Conservation (phyloP, 1,284 basidiomycete species). For the Irpex rosettiformis region DNA sequence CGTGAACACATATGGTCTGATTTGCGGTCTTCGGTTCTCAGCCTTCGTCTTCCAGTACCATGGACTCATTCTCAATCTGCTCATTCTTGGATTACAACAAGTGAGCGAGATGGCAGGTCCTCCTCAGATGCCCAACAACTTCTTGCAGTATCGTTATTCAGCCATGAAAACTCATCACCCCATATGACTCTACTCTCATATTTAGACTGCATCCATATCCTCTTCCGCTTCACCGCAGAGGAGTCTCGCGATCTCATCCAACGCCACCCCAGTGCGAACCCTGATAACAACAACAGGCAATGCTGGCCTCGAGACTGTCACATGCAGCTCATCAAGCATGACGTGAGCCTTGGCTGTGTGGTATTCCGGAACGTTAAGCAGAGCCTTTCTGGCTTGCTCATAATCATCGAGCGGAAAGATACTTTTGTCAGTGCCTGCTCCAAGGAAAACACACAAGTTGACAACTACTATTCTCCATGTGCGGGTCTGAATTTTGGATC, state of each 20-base stretch:
- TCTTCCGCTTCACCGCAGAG: conserved; percentile 98
- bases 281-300: conserved; percentile 98
- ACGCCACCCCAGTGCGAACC: conserved; percentile 94
- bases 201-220: conserved; percentile 89
- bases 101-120: conserved; percentile 98
- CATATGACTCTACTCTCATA: conserved; percentile 92
- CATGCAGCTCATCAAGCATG: conserved; percentile 99
- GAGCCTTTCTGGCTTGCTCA: conserved; percentile 91
- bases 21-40: conserved; percentile 93
- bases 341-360: conserved; percentile 96
- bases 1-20: conserved; percentile 89
- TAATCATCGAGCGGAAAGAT: conserved; percentile 99
- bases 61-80: conserved; percentile 85
- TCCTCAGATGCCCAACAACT: conserved; percentile 93
- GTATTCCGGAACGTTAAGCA: conserved; percentile 99
- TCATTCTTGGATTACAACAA: conserved; percentile 93
- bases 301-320: conserved; percentile 99
- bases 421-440: conserved; percentile 96
- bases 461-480: conserved; percentile 98
- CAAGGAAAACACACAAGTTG: conserved; percentile 97
- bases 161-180: conserved; percentile 93
- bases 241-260: conserved; percentile 98
- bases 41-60: conserved; percentile 98
- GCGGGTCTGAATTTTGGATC: conserved; percentile 96
- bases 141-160: conserved; percentile 92